These are phyloP conservation scores for Takashimella tepidaria DNA, from an alignment of 1,284 basidiomycete genomes.

Conservation along the genomic window DNA sequence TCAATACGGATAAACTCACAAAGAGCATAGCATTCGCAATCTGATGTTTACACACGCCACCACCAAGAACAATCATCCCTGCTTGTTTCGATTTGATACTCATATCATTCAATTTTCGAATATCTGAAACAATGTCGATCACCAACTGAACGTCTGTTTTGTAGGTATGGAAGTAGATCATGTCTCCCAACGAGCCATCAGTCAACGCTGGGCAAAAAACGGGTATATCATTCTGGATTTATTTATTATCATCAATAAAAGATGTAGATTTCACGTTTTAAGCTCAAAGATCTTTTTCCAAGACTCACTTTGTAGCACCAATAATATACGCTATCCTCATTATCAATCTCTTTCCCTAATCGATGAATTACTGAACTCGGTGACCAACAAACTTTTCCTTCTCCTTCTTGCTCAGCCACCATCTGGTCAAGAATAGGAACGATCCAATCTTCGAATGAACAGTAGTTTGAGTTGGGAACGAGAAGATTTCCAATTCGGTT, in stretches of 20 bases:
- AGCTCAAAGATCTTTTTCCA: neutral
- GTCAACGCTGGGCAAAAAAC: constrained; percentile 98
- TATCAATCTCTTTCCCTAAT: constrained; percentile 89
- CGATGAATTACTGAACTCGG: constrained; percentile 90
- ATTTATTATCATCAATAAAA: constrained; percentile 13
- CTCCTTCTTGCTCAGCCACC: constrained; percentile 73
- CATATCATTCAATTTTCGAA: constrained; percentile 84
- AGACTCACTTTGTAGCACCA: constrained; percentile 93
- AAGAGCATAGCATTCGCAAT: constrained; percentile 99
- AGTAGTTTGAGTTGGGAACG: constrained; percentile 98
- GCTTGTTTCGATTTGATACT: constrained; percentile 85
- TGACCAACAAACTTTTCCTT: constrained; percentile 59
- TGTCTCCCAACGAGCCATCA: constrained; percentile 95
- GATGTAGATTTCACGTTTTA: no score
- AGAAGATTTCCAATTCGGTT: constrained; percentile 98
- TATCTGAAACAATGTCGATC: constrained; percentile 93
- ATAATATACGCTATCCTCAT: constrained; percentile 96
- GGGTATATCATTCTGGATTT: constrained; percentile 82
- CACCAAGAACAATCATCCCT: constrained; percentile 97
- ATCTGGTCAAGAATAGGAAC: constrained; percentile 87
- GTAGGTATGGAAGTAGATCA: constrained; percentile 99
- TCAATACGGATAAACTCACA: constrained; percentile 54
- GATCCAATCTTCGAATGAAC: constrained; percentile 99
- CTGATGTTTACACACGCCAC: constrained; percentile 98
- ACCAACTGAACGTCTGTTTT: constrained; percentile 74